phyloP scores from a whole-genome alignment of 352 stramenopile genomes.

The Phytophthora pisi region DNA sequence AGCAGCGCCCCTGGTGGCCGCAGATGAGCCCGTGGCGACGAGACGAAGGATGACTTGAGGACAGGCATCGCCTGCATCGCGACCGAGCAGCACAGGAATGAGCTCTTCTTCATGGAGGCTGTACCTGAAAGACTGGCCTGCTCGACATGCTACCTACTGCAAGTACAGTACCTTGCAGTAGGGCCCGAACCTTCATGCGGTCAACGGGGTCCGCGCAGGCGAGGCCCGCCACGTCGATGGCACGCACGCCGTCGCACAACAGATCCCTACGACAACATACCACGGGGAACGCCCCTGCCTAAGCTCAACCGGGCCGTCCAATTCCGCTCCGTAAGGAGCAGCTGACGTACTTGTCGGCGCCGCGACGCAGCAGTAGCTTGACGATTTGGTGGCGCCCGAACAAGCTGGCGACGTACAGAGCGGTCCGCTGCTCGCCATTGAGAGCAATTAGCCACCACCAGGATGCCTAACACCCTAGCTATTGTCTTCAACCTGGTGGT shows the following conservation, averaged over 20 bases:
- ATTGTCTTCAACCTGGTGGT: constrained; percentile 25
- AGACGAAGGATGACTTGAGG: constrained; percentile 30
- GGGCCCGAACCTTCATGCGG: constrained; percentile 69
- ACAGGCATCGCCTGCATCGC: constrained; percentile 16
- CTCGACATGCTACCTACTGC: neutral
- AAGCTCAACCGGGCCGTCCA: neutral
- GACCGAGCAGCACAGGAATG: neutral
- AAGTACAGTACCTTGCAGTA: constrained; percentile 62
- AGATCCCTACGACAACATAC: constrained; percentile 46
- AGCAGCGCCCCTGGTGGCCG: constrained; percentile 4
- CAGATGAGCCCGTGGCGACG: constrained; percentile 18
- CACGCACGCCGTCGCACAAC: constrained; percentile 45
- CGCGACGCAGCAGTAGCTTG: constrained; percentile 46
- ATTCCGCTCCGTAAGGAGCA: neutral
- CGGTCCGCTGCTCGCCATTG: constrained; percentile 44
- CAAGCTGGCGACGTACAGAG: constrained; percentile 75
- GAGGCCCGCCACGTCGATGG: constrained; percentile 56
- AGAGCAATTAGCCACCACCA: neutral
- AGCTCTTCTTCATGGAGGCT: neutral
- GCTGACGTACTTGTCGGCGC: constrained; percentile 63
- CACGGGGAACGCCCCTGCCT: neutral
- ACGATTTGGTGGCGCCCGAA: constrained; percentile 61
- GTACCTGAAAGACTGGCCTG: neutral
- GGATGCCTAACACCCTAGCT: neutral
- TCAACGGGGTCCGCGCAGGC: constrained; percentile 47